Conservation (phyloP, 495 filamentous ascomycete genomes). For the Neurospora tetraspora region DNA sequence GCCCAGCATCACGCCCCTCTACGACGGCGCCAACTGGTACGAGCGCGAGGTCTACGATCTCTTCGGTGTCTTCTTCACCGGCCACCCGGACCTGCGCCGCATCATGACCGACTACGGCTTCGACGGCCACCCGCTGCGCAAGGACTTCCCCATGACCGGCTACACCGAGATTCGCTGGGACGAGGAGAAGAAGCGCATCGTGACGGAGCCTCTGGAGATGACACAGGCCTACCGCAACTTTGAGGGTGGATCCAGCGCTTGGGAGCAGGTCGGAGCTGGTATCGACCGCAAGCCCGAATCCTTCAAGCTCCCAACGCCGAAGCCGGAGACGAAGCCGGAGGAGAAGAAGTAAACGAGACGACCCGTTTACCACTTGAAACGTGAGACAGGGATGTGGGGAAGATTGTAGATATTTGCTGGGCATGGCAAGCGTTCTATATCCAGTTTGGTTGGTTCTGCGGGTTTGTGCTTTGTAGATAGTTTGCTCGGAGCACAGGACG, state of each 20-base stretch:
- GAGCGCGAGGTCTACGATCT: slow-evolving; percentile 96
- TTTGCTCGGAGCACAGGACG: not conserved
- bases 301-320: slow-evolving; percentile 91
- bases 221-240: slow-evolving; percentile 99
- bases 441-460: not conserved
- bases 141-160: slow-evolving; percentile 96
- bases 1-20: slow-evolving; percentile 74
- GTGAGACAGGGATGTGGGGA: not conserved
- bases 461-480: not conserved
- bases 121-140: slow-evolving; percentile 92
- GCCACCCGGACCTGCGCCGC: slow-evolving; percentile 89
- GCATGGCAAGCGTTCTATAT: slow-evolving; percentile 5
- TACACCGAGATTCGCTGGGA: slow-evolving; percentile 98
- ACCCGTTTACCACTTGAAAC: not conserved
- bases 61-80: slow-evolving; percentile 93
- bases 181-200: slow-evolving; percentile 99
- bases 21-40: slow-evolving; percentile 97
- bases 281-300: slow-evolving; percentile 70
- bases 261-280: slow-evolving; percentile 89
- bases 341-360: slow-evolving; percentile 69
- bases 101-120: slow-evolving; percentile 99
- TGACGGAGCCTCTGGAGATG: slow-evolving; percentile 92
- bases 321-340: slow-evolving; percentile 84
- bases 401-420: slow-evolving; percentile 17
- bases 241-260: slow-evolving; percentile 68